Evolutionary conservation across 2,329 filamentous ascomycete genomes (phyloP).

Genomic region (Bipolaris bicolor): DNA sequence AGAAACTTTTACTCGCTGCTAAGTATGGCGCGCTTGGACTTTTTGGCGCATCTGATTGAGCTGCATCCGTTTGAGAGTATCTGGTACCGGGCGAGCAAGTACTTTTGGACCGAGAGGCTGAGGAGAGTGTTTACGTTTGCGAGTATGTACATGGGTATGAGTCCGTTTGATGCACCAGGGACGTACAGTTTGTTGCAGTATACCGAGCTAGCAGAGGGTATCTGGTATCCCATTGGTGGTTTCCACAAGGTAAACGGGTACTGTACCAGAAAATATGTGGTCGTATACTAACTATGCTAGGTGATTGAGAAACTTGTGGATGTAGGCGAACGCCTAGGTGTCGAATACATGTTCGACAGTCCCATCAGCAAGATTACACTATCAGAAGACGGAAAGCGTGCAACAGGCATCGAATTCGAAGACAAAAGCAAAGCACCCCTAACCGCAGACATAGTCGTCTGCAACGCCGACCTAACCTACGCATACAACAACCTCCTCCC

Average conservation of each 20-base stretch:
- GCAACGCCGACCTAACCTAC: conserved; percentile 77
- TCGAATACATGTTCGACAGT: conserved; percentile 66
- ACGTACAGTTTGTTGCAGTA: conserved; percentile 78
- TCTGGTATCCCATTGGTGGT: conserved; percentile 75
- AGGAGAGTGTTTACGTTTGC: conserved; percentile 76
- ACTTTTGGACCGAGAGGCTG: conserved; percentile 73
- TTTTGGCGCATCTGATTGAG: conserved; percentile 63
- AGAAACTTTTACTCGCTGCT: conserved; percentile 69
- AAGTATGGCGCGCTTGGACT: conserved; percentile 63
- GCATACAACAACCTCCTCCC: conserved; percentile 74
- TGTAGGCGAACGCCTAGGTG: conserved; percentile 67
- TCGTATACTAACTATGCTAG: conserved; percentile 28
- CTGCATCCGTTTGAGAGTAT: conserved; percentile 76
- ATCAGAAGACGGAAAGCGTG: conserved; percentile 58
- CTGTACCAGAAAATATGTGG: not conserved
- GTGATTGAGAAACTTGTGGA: conserved; percentile 66
- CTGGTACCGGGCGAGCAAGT: conserved; percentile 67
- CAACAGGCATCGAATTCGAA: conserved; percentile 65
- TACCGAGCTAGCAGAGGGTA: conserved; percentile 75
- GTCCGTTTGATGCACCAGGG: conserved; percentile 74
- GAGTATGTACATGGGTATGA: conserved; percentile 86
- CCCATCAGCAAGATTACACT: conserved; percentile 64
- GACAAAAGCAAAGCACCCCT: conserved; percentile 61
- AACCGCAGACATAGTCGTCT: conserved; percentile 68
- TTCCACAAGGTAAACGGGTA: conserved; percentile 63